Conservation (phyloP, 768 basidiomycete genomes). For the Pulveroboletus sp. region DNA sequence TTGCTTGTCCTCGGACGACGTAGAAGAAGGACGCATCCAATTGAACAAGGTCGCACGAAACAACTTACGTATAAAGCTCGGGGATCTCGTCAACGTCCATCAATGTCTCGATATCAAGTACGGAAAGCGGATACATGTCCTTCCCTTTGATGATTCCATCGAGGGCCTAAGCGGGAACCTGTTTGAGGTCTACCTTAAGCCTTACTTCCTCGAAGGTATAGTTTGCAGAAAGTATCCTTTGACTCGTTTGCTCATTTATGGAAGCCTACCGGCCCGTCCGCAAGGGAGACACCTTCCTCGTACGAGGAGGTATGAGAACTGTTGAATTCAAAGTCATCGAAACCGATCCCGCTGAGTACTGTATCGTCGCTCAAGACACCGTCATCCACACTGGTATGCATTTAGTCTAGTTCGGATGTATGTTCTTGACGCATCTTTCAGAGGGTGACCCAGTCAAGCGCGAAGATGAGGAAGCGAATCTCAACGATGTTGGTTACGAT, state of each 20-base stretch:
- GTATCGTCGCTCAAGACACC: constrained; percentile 98
- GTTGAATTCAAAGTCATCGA: constrained; percentile 99
- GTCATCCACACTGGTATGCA: constrained; percentile 82
- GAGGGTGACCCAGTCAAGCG: constrained; percentile 99
- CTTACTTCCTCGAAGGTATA: constrained; percentile 94
- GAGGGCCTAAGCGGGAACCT: constrained; percentile 98
- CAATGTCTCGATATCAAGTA: constrained; percentile 98
- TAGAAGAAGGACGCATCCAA: constrained; percentile 97
- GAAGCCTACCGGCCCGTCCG: constrained; percentile 90
- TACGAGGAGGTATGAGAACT: constrained; percentile 96
- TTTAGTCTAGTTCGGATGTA: not conserved
- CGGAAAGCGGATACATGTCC: constrained; percentile 93
- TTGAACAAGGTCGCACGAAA: constrained; percentile 99
- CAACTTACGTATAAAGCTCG: constrained; percentile 96
- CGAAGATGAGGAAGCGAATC: constrained; percentile 96
- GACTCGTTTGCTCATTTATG: constrained; percentile 5
- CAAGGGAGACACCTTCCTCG: constrained; percentile 98
- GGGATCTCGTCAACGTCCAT: constrained; percentile 94
- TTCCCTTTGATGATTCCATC: constrained; percentile 97
- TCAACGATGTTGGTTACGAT: constrained; percentile 97
- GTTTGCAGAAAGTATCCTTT: not conserved
- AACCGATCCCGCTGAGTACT: constrained; percentile 96
- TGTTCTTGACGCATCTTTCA: constrained; percentile 25
- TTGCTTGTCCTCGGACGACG: constrained; percentile 90
- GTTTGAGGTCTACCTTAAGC: constrained; percentile 98